Conservation (phyloP, 2,329 filamentous ascomycete genomes). For the Trichoderma sp. region DNA sequence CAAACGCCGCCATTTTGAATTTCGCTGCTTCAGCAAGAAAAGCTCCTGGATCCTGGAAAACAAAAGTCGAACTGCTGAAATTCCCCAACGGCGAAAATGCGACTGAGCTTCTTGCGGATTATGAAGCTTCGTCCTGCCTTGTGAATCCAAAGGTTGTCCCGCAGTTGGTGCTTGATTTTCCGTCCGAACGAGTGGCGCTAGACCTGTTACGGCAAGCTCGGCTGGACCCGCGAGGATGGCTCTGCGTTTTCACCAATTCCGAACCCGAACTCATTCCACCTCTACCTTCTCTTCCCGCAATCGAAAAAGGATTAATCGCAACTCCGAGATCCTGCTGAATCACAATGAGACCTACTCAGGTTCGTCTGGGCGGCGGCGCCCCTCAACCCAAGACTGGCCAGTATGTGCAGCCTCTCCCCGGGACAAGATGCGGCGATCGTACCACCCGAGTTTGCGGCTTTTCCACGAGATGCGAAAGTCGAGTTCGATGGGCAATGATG, state of each 20-base stretch:
- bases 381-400: conserved; percentile 35
- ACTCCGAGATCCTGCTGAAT: conserved; percentile 17
- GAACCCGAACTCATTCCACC: conserved; percentile 19
- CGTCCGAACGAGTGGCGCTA: conserved; percentile 29
- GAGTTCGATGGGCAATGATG: conserved; percentile 10
- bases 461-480: conserved; percentile 26
- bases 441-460: conserved; percentile 32
- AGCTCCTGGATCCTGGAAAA: background rate
- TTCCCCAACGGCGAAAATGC: background rate
- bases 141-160: conserved; percentile 1
- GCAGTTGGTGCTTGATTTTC: conserved; percentile 25
- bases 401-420: conserved; percentile 29
- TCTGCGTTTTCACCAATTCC: conserved; percentile 28
- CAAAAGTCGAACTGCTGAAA: background rate
- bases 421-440: conserved; percentile 4
- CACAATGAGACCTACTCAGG: conserved; percentile 42
- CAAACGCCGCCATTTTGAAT: conserved; percentile 52
- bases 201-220: conserved; percentile 35
- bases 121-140: conserved; percentile 10
- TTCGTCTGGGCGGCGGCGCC: conserved; percentile 34
- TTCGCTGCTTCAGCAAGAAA: background rate
- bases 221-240: conserved; percentile 31
- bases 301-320: conserved; percentile 19
- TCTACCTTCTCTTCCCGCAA: conserved; percentile 6
- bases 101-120: background rate